Base-by-base conservation (phyloP, 2,329 filamentous ascomycete species). In the Stemphylium lycopersici region DNA sequence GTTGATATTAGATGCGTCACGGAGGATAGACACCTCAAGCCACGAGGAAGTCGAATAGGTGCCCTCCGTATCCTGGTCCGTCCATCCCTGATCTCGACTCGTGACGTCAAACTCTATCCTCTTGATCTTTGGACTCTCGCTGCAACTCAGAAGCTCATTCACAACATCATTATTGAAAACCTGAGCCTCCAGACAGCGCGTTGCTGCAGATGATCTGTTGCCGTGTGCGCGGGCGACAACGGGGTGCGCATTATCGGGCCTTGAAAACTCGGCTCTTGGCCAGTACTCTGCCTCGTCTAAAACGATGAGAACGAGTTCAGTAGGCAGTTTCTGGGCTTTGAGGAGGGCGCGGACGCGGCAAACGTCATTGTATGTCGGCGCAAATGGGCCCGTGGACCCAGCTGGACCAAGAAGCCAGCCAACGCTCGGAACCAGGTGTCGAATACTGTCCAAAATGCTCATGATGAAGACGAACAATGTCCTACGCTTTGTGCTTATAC, bases 81-180 rank as follows among this genome's bases (percentile, higher is more conserved):
- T 69, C 71, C 71, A 74, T 3, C 71, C 72, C 43, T 75, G 72
- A 44, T 75, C 71, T 5, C 41, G 46, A 39, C 67, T 70, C 12
- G 16, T 44, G 10, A 73, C 42, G 1, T 57, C 40, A 37, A 72
- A 73, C 2, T 64, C 52, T 6, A 74, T 52, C 4, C 62, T 57
- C 47, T 65, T 67, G 15, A 66, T 45, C 15, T 63, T 68, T 11
- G 52, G 22, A 4, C 48, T 62, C 55, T 68, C 68, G 4, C 57
- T 50, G 8, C 51, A 34, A 3, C 31, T 32, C 2, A 22, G 56
- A 6, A 64, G 36, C 1, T 18, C 29, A 15, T 49, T 22, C 3
- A 62, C 43, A 3, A 48, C 47, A 4, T 55, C 24, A 1, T 59
- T 54, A 10, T 52, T 52, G 26, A 59, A 63, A 7, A 67, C 29